Evolutionary conservation across 2,329 filamentous ascomycete species (phyloP), one percentile per base, ranked within the genome.

Genomic region (Drechslerella coelobrocha): DNA sequence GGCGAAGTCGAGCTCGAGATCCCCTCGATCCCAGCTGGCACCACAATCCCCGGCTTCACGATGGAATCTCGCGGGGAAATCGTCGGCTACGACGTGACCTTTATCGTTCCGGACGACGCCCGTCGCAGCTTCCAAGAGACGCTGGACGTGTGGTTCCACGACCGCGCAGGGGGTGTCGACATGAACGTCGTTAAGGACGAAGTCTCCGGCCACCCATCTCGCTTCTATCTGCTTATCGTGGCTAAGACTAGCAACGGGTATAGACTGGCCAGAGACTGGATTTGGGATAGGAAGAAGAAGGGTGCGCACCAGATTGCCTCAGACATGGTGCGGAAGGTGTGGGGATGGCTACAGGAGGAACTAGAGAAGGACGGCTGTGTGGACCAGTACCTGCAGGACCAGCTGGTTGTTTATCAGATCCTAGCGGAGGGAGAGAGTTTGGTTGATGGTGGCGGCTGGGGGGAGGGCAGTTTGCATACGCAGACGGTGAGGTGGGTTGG

Each of bases 401-500:
- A 88, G 76, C 74, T 88, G 23, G 78, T 87, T 2, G 79, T 85
- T 17, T 86, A 87, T 74, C 85, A 88, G 76, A 83, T 83, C 2
- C 78, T 88, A 8, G 83, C 84, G 1, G 79, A 82, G 10, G 85
- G 84, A 0, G 78, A 76, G 54, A 84, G 84, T 9, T 82, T 85
- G 63, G 68, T 72, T 14, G 45, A 72, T 34, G 43, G 53, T 78
- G 23, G 75, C 74, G 23, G 76, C 78, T 61, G 76, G 39, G 56
- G 43, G 4, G 72, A 74, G 39, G 73, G 68, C 14, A 75, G 68
- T 52, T 78, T 79, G 72, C 85, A 88, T 73, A 81, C 85, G 0
- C 81, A 80, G 43, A 88, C 86, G n/a, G 85, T 84, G 12, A 80
- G 85, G 71, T 88, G 85, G 85, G 83, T 88, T 21, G 80, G 80